A percentile compares a stretch with the other conserved stretches of the same genome.
phyloP scores from a whole-genome alignment of 257 asterid species.

The Jasminum sambac region DNA sequence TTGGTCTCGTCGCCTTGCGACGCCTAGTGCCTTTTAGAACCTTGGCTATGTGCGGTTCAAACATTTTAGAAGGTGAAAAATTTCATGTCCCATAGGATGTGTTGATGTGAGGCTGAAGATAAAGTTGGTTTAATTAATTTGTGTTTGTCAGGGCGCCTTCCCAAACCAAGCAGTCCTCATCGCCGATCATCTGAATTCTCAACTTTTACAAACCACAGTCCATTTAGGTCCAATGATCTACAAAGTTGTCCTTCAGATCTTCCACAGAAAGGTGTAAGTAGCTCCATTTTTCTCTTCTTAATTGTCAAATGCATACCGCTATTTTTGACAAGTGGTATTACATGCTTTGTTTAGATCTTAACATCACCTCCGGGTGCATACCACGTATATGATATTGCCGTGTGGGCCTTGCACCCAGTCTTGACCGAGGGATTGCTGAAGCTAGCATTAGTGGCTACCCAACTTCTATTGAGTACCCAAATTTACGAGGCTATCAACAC shows the following conservation, averaged over 20 bases:
- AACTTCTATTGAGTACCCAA: conserved; percentile 49
- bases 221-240: conserved; percentile 39
- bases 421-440: conserved; percentile 40
- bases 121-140: no score
- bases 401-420: conserved; percentile 42
- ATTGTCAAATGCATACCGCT: conserved; percentile 10
- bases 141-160: no score
- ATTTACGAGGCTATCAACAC: conserved; percentile 34
- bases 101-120: no score
- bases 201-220: conserved; percentile 33
- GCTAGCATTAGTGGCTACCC: conserved; percentile 46
- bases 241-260: conserved; percentile 40
- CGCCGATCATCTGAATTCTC: conserved; percentile 48
- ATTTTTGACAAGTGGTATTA: neutral
- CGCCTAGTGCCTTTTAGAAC: no score
- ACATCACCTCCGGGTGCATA: conserved; percentile 42
- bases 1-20: no score
- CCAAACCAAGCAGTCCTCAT: no score
- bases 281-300: conserved; percentile 14
- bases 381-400: conserved; percentile 35
- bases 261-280: conserved; percentile 49
- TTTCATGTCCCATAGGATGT: no score
- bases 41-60: no score
- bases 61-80: no score
- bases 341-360: conserved; percentile 36